These are phyloP conservation scores for Candida incommunis DNA, from an alignment of 805 yeast genomes.

Conservation along the genomic window DNA sequence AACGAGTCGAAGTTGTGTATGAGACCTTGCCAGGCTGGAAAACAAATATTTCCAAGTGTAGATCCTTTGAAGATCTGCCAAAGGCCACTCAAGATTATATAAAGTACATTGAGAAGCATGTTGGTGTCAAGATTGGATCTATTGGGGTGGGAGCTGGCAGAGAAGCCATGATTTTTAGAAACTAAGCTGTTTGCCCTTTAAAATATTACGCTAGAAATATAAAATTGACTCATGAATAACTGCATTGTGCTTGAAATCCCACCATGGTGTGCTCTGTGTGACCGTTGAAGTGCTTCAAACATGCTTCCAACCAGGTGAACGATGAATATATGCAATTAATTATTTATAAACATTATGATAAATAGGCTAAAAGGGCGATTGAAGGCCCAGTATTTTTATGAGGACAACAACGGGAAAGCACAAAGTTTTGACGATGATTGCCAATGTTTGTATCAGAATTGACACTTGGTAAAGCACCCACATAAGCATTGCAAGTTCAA, in stretches of 20 bases:
- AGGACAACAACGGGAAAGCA: slow-evolving; percentile 17
- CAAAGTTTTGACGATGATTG: slow-evolving; percentile 13
- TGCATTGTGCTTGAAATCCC: too few relatives aligned
- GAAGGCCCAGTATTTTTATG: slow-evolving; percentile 9
- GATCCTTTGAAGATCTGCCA: slow-evolving; percentile 66
- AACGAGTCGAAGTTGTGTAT: slow-evolving; percentile 84
- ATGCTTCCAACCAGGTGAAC: too few relatives aligned
- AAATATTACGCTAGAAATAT: too few relatives aligned
- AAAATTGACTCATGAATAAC: too few relatives aligned
- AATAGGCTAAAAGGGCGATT: not conserved
- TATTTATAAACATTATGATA: too few relatives aligned
- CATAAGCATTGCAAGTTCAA: slow-evolving; percentile 14
- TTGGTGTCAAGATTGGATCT: slow-evolving; percentile 83
- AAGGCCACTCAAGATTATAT: slow-evolving; percentile 76
- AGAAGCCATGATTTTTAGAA: slow-evolving; percentile 71
- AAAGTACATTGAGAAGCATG: slow-evolving; percentile 70
- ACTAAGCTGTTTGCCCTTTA: slow-evolving; percentile 2
- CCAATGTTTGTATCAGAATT: slow-evolving; percentile 15
- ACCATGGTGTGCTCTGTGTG: too few relatives aligned
- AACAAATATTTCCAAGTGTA: slow-evolving; percentile 59
- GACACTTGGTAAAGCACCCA: slow-evolving; percentile 19
- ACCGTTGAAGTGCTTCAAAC: too few relatives aligned
- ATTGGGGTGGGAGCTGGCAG: slow-evolving; percentile 98
- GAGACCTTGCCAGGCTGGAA: slow-evolving; percentile 93
- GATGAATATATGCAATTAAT: too few relatives aligned